phyloP scores from a whole-genome alignment of 2,329 filamentous ascomycete genomes.

The Penicillium rolfsii region DNA sequence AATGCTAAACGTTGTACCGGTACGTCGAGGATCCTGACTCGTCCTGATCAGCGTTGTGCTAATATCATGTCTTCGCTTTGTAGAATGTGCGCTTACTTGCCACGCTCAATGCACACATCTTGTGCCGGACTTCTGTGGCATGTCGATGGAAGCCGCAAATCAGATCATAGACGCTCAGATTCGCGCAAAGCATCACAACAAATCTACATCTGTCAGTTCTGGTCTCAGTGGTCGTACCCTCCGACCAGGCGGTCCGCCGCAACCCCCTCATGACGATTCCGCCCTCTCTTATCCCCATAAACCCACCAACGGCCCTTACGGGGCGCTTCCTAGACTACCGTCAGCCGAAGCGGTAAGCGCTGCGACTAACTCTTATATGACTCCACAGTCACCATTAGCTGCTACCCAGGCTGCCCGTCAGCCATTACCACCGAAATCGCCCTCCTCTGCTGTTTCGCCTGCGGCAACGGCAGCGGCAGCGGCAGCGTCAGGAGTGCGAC shows the following conservation, averaged over 20 bases:
- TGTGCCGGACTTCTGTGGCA: slow-evolving; percentile 97
- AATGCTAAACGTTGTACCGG: slow-evolving; percentile 90
- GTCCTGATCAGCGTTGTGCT: slow-evolving; percentile 8
- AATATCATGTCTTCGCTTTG: slow-evolving; percentile 13
- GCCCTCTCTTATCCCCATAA: slow-evolving; percentile 41
- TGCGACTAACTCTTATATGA: slow-evolving; percentile 47
- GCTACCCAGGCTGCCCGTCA: slow-evolving; percentile 41
- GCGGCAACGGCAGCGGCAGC: slow-evolving; percentile 55
- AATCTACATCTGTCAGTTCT: slow-evolving; percentile 54
- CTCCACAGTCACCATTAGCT: slow-evolving; percentile 50
- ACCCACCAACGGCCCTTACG: slow-evolving; percentile 43
- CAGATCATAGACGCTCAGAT: slow-evolving; percentile 87
- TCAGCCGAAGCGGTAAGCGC: slow-evolving; percentile 49
- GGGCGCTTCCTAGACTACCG: slow-evolving; percentile 40
- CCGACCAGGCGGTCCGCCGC: slow-evolving; percentile 56
- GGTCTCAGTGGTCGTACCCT: slow-evolving; percentile 69
- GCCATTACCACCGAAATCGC: slow-evolving; percentile 52
- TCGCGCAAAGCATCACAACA: slow-evolving; percentile 73
- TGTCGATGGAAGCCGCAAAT: slow-evolving; percentile 97
- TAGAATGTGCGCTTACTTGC: slow-evolving; percentile 88
- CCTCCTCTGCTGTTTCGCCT: slow-evolving; percentile 51
- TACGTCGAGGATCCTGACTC: slow-evolving; percentile 44
- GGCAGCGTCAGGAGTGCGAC: slow-evolving; percentile 50
- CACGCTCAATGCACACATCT: slow-evolving; percentile 91
- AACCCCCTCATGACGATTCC: slow-evolving; percentile 44